A percentile compares a stretch with the other conserved stretches of the same genome.
phyloP scores from a whole-genome alignment of 1,139 yeast species.

The Pneumocystis murina region DNA sequence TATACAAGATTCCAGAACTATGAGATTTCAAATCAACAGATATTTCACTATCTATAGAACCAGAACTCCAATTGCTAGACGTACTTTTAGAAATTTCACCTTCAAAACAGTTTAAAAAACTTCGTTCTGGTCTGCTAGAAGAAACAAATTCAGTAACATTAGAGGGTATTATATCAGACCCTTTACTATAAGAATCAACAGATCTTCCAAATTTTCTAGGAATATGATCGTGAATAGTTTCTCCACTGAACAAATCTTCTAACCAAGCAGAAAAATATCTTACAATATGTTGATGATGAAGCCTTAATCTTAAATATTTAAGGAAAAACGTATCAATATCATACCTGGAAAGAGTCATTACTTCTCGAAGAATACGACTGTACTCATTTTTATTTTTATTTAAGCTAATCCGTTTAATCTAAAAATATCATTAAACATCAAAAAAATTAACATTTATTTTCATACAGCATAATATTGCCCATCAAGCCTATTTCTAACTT shows the following conservation, averaged over 20 bases:
- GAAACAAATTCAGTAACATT: neutral
- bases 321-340: neutral
- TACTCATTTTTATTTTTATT: conserved; percentile 5
- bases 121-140: neutral
- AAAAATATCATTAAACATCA: neutral
- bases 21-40: neutral
- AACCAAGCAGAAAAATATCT: conserved; percentile 96
- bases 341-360: conserved; percentile 54
- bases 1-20: conserved; percentile 41
- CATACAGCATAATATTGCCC: conserved; percentile 92
- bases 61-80: neutral
- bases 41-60: neutral
- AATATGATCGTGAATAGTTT: neutral
- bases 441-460: conserved; percentile 35
- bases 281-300: conserved; percentile 90
- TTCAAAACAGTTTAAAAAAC: neutral
- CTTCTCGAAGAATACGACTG: conserved; percentile 60
- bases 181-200: neutral
- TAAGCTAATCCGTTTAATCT: conserved; percentile 2
- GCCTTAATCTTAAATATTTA: conserved; percentile 26
- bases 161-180: neutral
- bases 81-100: neutral
- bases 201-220: neutral
- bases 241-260: conserved; percentile 38
- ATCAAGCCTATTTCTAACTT: conserved; percentile 81